These are phyloP conservation scores for Anethum foeniculum DNA, from an alignment of 140 eudicot species.

Conservation along the genomic window DNA sequence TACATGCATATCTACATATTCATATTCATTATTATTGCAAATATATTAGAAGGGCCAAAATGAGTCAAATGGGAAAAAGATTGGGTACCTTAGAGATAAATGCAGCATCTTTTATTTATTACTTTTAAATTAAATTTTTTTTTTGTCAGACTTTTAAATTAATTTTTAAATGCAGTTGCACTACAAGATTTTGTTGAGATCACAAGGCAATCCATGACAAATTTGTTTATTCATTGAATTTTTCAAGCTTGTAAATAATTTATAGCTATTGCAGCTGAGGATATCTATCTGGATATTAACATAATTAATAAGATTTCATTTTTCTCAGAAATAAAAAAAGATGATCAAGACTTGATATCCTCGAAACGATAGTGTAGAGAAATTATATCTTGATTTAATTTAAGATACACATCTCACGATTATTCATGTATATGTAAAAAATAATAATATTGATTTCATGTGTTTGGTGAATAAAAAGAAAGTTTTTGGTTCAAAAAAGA, in stretches of 20 bases:
- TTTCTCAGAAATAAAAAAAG: not conserved
- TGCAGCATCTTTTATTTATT: not conserved
- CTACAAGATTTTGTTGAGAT: not conserved
- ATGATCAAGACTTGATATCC: not conserved
- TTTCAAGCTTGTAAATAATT: not conserved
- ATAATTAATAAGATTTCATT: not conserved
- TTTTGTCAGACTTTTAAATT: not conserved
- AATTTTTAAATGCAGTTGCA: not conserved
- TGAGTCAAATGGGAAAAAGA: not conserved
- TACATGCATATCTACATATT: too few species aligned
- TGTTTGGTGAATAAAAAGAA: too few species aligned
- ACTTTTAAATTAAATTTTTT: not conserved
- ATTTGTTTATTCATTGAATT: not conserved
- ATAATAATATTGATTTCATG: too few species aligned
- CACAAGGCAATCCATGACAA: not conserved
- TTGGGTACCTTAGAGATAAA: not conserved
- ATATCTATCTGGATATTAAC: not conserved
- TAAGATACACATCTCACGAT: too few species aligned
- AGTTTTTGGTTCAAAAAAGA: too few species aligned
- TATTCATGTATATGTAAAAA: too few species aligned
- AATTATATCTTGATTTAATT: too few species aligned
- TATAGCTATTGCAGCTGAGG: too few species aligned
- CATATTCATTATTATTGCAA: too few species aligned
- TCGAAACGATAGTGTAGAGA: not conserved
- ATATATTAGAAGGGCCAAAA: not conserved